A percentile compares a stretch with the other conserved stretches of the same genome.
phyloP scores from a whole-genome alignment of 179 eudicot species.

The Drosera spatulata region DNA sequence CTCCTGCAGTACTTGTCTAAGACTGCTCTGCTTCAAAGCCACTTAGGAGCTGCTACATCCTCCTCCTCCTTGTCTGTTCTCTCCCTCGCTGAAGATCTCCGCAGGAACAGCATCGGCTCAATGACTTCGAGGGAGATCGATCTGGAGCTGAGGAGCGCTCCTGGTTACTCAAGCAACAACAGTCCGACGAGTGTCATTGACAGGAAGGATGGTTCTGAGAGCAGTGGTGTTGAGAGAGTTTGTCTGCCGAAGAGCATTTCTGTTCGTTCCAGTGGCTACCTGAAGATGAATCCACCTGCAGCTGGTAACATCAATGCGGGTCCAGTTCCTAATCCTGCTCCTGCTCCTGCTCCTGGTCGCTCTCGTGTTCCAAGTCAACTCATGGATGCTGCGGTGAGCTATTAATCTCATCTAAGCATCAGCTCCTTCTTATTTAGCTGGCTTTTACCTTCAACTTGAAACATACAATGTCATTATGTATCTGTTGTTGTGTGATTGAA shows the following conservation, averaged over 20 bases:
- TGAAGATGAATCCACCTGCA: slow-evolving; percentile 27
- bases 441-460: neutral
- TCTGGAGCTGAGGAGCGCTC: slow-evolving; percentile 4
- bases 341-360: neutral
- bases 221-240: slow-evolving; percentile 19
- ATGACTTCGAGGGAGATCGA: neutral
- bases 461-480: neutral
- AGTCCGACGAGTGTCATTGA: slow-evolving; percentile 32
- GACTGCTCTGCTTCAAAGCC: slow-evolving; percentile 4
- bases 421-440: neutral
- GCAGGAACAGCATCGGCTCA: neutral
- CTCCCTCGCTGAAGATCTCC: slow-evolving; percentile 10
- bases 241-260: slow-evolving; percentile 75
- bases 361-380: neutral
- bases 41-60: neutral
- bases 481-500: neutral
- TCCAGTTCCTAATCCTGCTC: slow-evolving; percentile 2
- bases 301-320: slow-evolving; percentile 7
- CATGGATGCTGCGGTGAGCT: neutral
- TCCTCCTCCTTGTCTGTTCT: slow-evolving; percentile 2
- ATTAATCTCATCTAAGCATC: neutral
- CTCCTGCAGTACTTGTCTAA: slow-evolving; percentile 13
- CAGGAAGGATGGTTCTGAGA: slow-evolving; percentile 11
- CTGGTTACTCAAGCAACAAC: slow-evolving; percentile 8
- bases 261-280: slow-evolving; percentile 56